Percentiles rank a stretch among this genome's conserved stretches.
phyloP scores from a whole-genome alignment of 441 rosid genomes.

The Corymbia citriodora region DNA sequence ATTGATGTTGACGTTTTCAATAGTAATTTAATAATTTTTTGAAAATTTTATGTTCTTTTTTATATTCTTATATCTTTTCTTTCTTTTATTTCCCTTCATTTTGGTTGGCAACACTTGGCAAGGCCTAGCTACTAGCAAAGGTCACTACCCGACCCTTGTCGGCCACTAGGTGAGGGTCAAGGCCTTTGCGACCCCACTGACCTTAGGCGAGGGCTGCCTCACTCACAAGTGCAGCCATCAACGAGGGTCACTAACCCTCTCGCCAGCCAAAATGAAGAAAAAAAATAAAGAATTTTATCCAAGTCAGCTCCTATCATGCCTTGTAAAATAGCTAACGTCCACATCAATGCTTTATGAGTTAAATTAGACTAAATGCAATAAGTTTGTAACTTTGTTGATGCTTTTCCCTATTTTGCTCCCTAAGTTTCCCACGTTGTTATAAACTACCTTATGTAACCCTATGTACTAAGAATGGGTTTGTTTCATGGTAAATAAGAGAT shows the following conservation, averaged over 20 bases:
- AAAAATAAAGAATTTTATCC: too few relatives aligned
- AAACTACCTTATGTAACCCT: not conserved
- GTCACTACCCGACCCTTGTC: not conserved
- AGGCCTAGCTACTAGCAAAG: not conserved
- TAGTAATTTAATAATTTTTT: too few relatives aligned
- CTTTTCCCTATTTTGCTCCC: not conserved
- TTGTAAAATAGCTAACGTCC: rapidly evolving
- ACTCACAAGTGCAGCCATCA: rapidly evolving
- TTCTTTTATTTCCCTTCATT: too few relatives aligned
- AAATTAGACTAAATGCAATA: rapidly evolving
- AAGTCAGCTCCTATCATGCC: not conserved
- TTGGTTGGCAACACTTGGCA: too few relatives aligned
- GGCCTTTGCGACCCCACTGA: not conserved
- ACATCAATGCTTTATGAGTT: rapidly evolving
- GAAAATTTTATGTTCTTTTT: too few relatives aligned
- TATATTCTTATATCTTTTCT: too few relatives aligned
- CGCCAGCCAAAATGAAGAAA: not conserved
- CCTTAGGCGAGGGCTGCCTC: not conserved
- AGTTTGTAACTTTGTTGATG: too few relatives aligned
- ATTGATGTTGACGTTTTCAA: rapidly evolving
- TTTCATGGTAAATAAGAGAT: not conserved
- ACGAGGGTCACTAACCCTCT: too few relatives aligned
- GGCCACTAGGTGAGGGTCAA: not conserved
- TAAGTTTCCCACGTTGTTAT: not conserved
- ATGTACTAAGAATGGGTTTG: not conserved